Evolutionary conservation across 192 early-diverging fungal genomes (phyloP), one percentile per base, ranked within the genome.

Genomic region (Cladochytrium replicatum): DNA sequence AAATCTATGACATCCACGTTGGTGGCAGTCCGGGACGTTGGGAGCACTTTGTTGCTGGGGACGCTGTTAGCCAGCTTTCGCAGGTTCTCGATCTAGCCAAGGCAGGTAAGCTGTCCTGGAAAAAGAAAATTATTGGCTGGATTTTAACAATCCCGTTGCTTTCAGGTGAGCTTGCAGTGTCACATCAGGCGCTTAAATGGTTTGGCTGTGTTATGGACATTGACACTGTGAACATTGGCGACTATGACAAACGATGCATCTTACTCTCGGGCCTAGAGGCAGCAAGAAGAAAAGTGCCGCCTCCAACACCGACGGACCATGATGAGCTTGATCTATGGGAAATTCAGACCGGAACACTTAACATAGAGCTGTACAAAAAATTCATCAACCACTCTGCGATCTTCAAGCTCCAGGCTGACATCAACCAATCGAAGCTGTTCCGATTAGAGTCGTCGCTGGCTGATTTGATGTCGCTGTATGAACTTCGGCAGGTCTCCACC

Each of bases 31-130:
- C 54, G 11, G 63, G 53, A 13, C 31, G 72, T 48, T 75, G 72
- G 72, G 72, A 75, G 38, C 72, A 75, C 50, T 75, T 75, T 52
- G 54, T 75, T 29, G 68, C 60, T 7, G 72, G 72, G 2, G 72
- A 75, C 28, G 72, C 63, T 2, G 63, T 75, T 24, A 65, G 64
- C 25, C 72, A 75, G 42, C 46, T 75, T 6, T 34, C 68, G 1
- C 44, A 43, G 15, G 72, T 75, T 24, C 39, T 75, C 30, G 72
- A 75, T 47, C 47, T 72, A 1, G 72, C 72, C 3, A 63, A 66
- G 48, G 49, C 72, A 0, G 72, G 72, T 73, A 54, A 38, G 23
- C n/a, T n/a, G n/a, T 42, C 29, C 23, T n/a, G n/a, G n/a, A n/a
- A 34, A 30, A 2, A n/a, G n/a, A 31, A 17, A 44, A 31, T 9